A percentile compares a stretch with the other conserved stretches of the same genome.
These are phyloP conservation scores for Mortierella sp. DNA, from an alignment of 371 early-diverging fungal genomes.

Conservation along the genomic window DNA sequence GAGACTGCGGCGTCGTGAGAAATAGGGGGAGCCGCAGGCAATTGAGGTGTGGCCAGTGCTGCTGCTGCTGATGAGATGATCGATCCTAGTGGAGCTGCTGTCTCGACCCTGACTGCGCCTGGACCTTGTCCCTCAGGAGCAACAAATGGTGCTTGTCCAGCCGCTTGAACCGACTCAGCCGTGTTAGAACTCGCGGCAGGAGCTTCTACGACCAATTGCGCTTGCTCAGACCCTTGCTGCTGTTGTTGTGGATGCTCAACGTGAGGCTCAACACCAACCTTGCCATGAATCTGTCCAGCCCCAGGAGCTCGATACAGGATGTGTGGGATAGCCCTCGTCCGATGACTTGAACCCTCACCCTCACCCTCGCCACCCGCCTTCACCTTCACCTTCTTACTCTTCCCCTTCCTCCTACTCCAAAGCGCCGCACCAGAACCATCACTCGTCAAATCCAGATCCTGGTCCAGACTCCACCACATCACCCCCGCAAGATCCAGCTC, in stretches of 20 bases:
- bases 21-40: background rate
- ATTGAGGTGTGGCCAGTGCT: background rate
- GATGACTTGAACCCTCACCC: background rate
- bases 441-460: conserved; percentile 42
- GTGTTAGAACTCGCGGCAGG: background rate
- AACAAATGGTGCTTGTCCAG: background rate
- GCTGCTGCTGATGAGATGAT: no score
- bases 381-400: background rate
- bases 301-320: background rate
- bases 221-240: no score
- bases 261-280: background rate
- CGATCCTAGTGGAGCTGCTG: no score
- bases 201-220: background rate
- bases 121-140: background rate
- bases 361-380: background rate
- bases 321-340: background rate
- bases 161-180: background rate
- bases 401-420: background rate
- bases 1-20: background rate
- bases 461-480: conserved; percentile 56
- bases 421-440: background rate
- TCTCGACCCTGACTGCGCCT: background rate
- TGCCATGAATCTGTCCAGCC: background rate
- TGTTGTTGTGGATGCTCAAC: background rate
- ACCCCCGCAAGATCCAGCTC: conserved; percentile 39